Evolutionary conservation across 2,329 filamentous ascomycete genomes (phyloP).

Genomic region (Aureobasidium vineae): DNA sequence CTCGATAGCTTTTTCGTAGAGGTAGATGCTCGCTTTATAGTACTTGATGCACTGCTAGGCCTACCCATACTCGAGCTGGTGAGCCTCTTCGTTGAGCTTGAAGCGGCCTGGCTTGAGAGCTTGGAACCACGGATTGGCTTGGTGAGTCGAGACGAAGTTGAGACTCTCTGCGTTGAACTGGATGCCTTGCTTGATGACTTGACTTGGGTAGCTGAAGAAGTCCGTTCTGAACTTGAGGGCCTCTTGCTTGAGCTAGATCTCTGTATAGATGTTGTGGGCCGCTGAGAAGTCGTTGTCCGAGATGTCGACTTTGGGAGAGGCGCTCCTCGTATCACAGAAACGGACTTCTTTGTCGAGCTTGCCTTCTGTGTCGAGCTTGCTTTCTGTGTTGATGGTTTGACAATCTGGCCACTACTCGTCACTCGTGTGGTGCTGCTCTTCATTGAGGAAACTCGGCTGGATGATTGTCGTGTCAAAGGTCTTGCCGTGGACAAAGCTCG

Average conservation of each 20-base stretch:
- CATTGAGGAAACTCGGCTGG: not conserved
- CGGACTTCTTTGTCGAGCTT: not conserved
- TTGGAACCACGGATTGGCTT: not conserved
- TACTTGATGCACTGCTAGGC: not conserved
- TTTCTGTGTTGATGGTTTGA: not conserved
- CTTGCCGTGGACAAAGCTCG: not conserved
- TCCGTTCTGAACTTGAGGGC: not conserved
- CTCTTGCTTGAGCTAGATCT: not conserved
- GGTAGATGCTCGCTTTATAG: not conserved
- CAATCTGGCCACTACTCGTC: not conserved
- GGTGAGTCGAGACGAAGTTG: not conserved
- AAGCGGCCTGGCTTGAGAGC: not conserved
- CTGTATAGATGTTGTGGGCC: not conserved
- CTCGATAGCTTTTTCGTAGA: not conserved
- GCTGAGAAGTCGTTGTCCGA: not conserved
- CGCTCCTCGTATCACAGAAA: not conserved
- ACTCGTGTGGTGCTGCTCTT: constrained; percentile 1
- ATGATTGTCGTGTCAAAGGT: not conserved
- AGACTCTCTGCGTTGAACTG: not conserved
- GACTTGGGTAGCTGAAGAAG: not conserved
- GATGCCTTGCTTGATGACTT: not conserved
- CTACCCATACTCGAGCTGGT: not conserved
- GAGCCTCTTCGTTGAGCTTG: not conserved
- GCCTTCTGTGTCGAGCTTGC: not conserved
- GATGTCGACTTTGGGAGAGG: not conserved